Evolutionary conservation across 148 eudicot species (phyloP), one percentile per base, ranked within the genome.

Genomic region (Fagopyrum homotropicum): DNA sequence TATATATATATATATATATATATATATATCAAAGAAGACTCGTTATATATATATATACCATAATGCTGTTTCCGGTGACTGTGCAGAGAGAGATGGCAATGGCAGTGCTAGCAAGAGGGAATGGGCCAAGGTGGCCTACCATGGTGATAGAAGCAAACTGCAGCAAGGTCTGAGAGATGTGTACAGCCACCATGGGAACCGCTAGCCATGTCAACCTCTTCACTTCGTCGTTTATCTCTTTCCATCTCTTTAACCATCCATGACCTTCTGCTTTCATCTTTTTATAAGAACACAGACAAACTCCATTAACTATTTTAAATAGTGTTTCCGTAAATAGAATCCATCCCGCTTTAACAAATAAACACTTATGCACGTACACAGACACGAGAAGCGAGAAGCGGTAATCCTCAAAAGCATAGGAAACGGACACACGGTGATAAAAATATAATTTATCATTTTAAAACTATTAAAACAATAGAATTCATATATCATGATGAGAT

Each of bases 61-160:
- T 71, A 14, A 84, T 35, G 63, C 86, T 83, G 49, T 60, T 77
- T 69, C 89, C 89, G 54, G 88, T 77, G 81, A 89, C 87, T 29
- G 74, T 49, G 48, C 87, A 57, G 50, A 89, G 83, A 30, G 92
- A 89, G 73, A 82, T 35, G 77, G 92, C 92, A 10, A 89, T 73
- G 77, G 92, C 85, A 43, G 88, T 77, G 76, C 90, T 85, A 2
- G 92, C 78, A 45, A 89, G 90, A 26, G 80, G 56, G 8, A 89
- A 84, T 30, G 83, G 82, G 30, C 85, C 86, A 1, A 89, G 86
- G 73, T 89, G 92, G 40, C 92, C 92, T 1, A 85, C 90, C 88
- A 89, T 86, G 83, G 78, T 86, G n/a, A 81, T 70, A 0, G 80
- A 82, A 0, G 85, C 70, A 43, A 83, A 82, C 75, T 82, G 88